phyloP scores from a whole-genome alignment of 768 basidiomycete genomes.

The Mrakia frigida region DNA sequence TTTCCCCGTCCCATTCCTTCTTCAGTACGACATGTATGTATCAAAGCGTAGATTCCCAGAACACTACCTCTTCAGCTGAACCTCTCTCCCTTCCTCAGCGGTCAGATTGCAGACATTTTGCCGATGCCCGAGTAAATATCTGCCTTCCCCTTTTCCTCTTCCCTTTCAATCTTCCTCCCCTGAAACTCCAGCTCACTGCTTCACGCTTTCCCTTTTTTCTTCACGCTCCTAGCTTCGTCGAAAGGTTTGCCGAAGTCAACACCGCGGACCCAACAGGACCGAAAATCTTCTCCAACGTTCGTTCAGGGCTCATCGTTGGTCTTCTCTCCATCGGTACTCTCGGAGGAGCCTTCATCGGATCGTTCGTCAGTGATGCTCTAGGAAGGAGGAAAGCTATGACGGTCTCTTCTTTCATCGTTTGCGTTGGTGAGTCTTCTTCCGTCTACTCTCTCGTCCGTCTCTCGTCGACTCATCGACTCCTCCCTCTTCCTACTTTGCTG shows the following conservation, averaged over 20 bases:
- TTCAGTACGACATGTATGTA: background rate
- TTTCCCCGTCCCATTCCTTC: constrained; percentile 15
- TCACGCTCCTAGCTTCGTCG: constrained; percentile 47
- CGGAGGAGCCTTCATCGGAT: constrained; percentile 64
- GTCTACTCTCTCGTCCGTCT: constrained; percentile 54
- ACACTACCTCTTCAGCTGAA: background rate
- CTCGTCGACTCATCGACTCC: no score
- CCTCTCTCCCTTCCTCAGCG: constrained; percentile 55
- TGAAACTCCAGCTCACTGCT: no score
- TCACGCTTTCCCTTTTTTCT: no score
- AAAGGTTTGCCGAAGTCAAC: constrained; percentile 56
- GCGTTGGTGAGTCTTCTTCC: constrained; percentile 52
- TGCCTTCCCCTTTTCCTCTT: no score
- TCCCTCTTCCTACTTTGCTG: no score
- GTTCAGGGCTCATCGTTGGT: constrained; percentile 44
- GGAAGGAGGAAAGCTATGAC: constrained; percentile 66
- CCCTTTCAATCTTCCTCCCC: no score
- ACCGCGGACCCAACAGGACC: constrained; percentile 39
- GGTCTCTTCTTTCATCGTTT: background rate
- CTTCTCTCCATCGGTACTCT: constrained; percentile 11
- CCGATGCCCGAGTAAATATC: constrained; percentile 55
- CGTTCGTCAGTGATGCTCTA: constrained; percentile 55
- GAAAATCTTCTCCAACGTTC: constrained; percentile 53
- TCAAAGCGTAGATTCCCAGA: no score
- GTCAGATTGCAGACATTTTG: constrained; percentile 71